A percentile compares a stretch with the other conserved stretches of the same genome.
Evolutionary conservation across 2,329 filamentous ascomycete species (phyloP).

Genomic region (Beauveria bassiana): DNA sequence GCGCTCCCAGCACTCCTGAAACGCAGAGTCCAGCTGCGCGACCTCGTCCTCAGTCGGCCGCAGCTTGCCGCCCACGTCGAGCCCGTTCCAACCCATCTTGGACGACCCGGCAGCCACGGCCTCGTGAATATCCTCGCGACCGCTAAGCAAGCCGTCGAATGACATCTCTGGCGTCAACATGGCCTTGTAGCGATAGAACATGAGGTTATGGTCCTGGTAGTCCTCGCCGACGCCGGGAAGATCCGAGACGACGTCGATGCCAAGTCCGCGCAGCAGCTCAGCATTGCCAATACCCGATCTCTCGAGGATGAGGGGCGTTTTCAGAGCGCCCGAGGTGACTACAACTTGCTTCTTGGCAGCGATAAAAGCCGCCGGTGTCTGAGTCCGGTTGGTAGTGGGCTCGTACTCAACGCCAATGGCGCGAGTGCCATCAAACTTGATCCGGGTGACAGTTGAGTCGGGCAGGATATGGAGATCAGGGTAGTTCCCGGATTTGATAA

Average conservation of each 20-base stretch:
- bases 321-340: constrained; percentile 37
- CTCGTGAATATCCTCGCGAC: constrained; percentile 15
- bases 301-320: constrained; percentile 46
- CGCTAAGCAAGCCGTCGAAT: constrained; percentile 21
- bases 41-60: constrained; percentile 46
- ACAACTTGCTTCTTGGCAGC: constrained; percentile 48
- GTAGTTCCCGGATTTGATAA: constrained; percentile 36
- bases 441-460: constrained; percentile 43
- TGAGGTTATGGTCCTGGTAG: constrained; percentile 40
- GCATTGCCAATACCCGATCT: constrained; percentile 48
- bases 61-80: constrained; percentile 46
- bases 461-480: constrained; percentile 48
- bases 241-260: constrained; percentile 40
- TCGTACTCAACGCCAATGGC: constrained; percentile 48
- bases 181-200: constrained; percentile 42
- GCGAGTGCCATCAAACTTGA: constrained; percentile 39
- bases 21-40: constrained; percentile 39
- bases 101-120: constrained; percentile 18
- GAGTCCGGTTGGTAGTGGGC: constrained; percentile 1
- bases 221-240: constrained; percentile 40
- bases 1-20: constrained; percentile 40
- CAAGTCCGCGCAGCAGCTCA: constrained; percentile 32
- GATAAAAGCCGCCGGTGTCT: constrained; percentile 20
- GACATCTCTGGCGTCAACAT: constrained; percentile 38
- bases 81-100: constrained; percentile 46